Base-by-base conservation (phyloP, 2,329 filamentous ascomycete species). In the Sarocladium strictum region DNA sequence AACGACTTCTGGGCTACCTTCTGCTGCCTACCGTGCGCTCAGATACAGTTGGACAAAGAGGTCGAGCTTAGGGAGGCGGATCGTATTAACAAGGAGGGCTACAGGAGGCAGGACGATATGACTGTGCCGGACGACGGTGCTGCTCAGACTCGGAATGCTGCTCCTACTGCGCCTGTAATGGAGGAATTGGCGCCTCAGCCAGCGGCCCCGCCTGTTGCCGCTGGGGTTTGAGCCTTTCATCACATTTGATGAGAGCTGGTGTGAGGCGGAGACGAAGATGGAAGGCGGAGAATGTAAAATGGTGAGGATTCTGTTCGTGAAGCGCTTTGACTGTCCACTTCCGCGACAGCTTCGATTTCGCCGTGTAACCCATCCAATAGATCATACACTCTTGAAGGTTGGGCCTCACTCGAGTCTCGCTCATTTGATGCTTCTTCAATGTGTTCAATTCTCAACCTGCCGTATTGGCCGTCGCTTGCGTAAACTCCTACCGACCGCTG, bases 1-100 rank as follows among this genome's bases (percentile, higher is more conserved):
- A 65, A 65, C 32, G 81, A 84, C 63, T 84, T 73, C 67, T 76
- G 75, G 60, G 64, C 68, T n/a, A 67, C 74, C 14, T 81, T 69
- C 65, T 84, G 75, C 69, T 84, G 81, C 64, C 64, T 70, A 33
- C 83, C 79, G 72, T 84, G 81, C 61, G 71, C 73, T 5, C 65
- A 83, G 55, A 72, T 83, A 58, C 81, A 85, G 69, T 74, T 83
- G 55, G 79, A 83, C 56, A 80, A 81, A 59, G 81, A 84, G 62
- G 73, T 76, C 45, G 61, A 64, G 55, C 54, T 58, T 29, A 60
- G 61, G 55, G 64, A 60, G 41, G 63, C 57, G 2, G 58, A 62
- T 10, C 59, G 58, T 17, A 61, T 60, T 49, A 57, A 66, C 51
- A 65, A 61, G n/a, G 63, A 70, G 57, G 65, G 63, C 29, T 74